A percentile compares a stretch with the other conserved stretches of the same genome.
phyloP scores from a whole-genome alignment of 2,329 filamentous ascomycete species.

The Colletotrichum zoysiae region DNA sequence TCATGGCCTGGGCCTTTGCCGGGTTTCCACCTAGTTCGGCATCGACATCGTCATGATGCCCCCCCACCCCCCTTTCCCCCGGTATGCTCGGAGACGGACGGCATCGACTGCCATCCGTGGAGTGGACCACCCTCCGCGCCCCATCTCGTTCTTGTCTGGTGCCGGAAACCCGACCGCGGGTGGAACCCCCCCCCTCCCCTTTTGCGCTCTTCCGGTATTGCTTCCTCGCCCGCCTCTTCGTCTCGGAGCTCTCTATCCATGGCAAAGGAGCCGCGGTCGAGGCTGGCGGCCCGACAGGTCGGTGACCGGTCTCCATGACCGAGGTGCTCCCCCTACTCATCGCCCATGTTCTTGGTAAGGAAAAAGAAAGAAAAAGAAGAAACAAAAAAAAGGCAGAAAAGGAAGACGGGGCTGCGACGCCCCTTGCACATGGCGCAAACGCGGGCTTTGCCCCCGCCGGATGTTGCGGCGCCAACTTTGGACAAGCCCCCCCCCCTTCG shows the following conservation, averaged over 20 bases:
- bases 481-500: neutral
- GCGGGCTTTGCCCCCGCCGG: neutral
- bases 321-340: too few relatives aligned
- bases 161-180: neutral
- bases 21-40: neutral
- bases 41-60: conserved; percentile 9
- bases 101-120: neutral
- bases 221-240: neutral
- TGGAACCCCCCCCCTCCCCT: too few relatives aligned
- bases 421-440: neutral
- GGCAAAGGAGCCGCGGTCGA: neutral
- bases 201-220: too few relatives aligned
- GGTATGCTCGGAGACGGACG: neutral
- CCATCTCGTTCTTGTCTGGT: neutral
- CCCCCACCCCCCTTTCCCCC: too few relatives aligned
- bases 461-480: neutral
- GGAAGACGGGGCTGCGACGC: neutral
- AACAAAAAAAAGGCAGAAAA: neutral
- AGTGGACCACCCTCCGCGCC: neutral
- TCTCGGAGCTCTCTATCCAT: neutral
- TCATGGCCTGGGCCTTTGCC: neutral
- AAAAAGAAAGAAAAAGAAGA: too few relatives aligned
- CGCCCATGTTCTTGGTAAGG: neutral
- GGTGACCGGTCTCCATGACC: neutral
- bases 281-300: neutral